Percentiles rank a stretch among this genome's conserved stretches.
Conservation (phyloP, 2,329 filamentous ascomycete genomes). For the Cladosporium sp. region DNA sequence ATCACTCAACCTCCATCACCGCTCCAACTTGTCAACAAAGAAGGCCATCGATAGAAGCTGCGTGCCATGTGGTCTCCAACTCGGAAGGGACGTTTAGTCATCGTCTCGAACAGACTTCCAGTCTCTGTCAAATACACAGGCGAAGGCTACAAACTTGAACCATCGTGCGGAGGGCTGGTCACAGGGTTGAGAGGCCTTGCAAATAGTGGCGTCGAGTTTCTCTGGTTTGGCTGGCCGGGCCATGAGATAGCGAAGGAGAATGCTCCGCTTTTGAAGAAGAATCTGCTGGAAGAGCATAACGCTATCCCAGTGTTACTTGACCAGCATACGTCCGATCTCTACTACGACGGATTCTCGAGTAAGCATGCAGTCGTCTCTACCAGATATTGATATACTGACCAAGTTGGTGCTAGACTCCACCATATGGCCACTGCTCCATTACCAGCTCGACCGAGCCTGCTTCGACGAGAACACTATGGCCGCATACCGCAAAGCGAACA, state of each 20-base stretch:
- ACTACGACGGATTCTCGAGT: slow-evolving; percentile 92
- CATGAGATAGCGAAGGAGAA: slow-evolving; percentile 82
- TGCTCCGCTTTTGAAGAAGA: slow-evolving; percentile 64
- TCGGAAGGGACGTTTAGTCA: too few relatives aligned
- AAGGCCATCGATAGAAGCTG: too few relatives aligned
- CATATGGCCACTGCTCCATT: slow-evolving; percentile 94
- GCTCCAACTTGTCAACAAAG: too few relatives aligned
- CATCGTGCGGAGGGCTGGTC: slow-evolving; percentile 73
- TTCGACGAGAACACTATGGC: slow-evolving; percentile 92
- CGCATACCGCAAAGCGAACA: slow-evolving; percentile 86
- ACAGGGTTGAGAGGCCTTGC: slow-evolving; percentile 83
- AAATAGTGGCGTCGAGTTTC: slow-evolving; percentile 77
- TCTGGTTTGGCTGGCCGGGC: slow-evolving; percentile 96
- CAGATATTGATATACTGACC: too few relatives aligned
- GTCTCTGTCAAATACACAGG: too few relatives aligned
- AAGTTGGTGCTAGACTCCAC: slow-evolving; percentile 60
- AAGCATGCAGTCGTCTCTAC: too few relatives aligned
- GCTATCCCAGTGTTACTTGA: slow-evolving; percentile 87
- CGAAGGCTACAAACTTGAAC: too few relatives aligned
- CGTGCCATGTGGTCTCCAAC: too few relatives aligned
- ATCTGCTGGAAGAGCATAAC: slow-evolving; percentile 77
- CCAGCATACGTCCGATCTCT: slow-evolving; percentile 81
- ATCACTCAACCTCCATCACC: too few relatives aligned
- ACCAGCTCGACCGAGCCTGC: slow-evolving; percentile 92
- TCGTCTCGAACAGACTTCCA: too few relatives aligned